These are phyloP conservation scores for Cyberlindnera petersonii DNA, from an alignment of 805 yeast genomes.

Conservation along the genomic window DNA sequence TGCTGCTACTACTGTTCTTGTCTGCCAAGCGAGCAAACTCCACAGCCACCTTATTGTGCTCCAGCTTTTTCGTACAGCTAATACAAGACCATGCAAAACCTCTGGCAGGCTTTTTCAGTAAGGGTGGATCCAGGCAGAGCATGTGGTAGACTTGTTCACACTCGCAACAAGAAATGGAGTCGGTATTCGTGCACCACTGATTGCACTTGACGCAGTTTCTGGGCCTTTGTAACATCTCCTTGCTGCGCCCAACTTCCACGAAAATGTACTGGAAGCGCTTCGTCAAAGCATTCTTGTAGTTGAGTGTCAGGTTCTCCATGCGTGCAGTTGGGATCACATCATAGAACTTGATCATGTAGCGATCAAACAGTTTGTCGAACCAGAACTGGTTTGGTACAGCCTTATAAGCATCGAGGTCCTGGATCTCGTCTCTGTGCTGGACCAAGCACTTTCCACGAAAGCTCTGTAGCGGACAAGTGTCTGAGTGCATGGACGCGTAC, in stretches of 20 bases:
- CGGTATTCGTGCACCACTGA: conserved; percentile 72
- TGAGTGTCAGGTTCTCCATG: conserved; percentile 53
- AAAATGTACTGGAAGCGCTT: conserved; percentile 71
- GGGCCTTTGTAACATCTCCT: conserved; percentile 59
- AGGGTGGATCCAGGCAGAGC: conserved; percentile 83
- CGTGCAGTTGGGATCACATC: conserved; percentile 66
- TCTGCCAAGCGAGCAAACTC: conserved; percentile 11
- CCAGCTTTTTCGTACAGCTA: conserved; percentile 54
- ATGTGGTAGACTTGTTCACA: conserved; percentile 73
- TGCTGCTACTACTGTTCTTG: not conserved
- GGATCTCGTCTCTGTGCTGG: conserved; percentile 62
- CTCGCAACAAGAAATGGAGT: conserved; percentile 75
- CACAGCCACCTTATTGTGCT: conserved; percentile 17
- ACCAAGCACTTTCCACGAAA: conserved; percentile 76
- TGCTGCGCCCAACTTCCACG: conserved; percentile 64
- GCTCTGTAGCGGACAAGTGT: conserved; percentile 69
- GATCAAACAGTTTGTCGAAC: conserved; percentile 80
- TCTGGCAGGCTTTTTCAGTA: conserved; percentile 71
- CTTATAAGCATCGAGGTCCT: conserved; percentile 45
- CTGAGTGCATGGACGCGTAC: conserved; percentile 83
- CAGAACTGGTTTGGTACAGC: conserved; percentile 68
- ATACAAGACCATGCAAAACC: conserved; percentile 94
- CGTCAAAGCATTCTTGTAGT: conserved; percentile 56
- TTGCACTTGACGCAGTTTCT: conserved; percentile 69
- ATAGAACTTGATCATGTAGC: conserved; percentile 79